Evolutionary conservation across 495 filamentous ascomycete species (phyloP), one percentile per base, ranked within the genome.

Genomic region (Friedmanniomyces endolithicus): DNA sequence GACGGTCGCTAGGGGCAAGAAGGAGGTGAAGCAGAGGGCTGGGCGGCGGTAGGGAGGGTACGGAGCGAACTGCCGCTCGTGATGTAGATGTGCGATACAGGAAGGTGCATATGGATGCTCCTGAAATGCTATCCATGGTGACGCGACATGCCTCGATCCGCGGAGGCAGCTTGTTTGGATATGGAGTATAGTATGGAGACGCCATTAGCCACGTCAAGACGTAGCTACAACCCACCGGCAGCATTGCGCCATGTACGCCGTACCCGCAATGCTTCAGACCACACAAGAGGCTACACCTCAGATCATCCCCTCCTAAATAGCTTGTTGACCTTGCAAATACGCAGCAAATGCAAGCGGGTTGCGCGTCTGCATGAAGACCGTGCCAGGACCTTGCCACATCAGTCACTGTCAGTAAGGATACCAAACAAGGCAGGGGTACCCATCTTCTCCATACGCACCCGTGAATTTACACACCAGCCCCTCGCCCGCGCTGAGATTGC

Each of bases 381-480:
- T 92, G 1, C 92, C 92, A 1, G 92, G 92, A 0, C 92, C 75
- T 72, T 27, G 20, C 33, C 9, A 33, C 34, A 2, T 33, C 48
- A 24, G 20, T 22, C n/a, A 27, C 11, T 35, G 48, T 14, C 22
- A 24, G 20, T 9, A 17, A 23, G 7, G 9, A 31, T 9, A 3
- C 27, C 27, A 31, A n/a, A n/a, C n/a, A n/a, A n/a, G n/a, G n/a
- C n/a, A n/a, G 27, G 9, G 27, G 27, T 31, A 31, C 27, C 27
- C 27, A 31, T 3, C 27, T n/a, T n/a, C n/a, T n/a, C n/a, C n/a
- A 20, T 17, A 53, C 67, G 34, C 65, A 76, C 75, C 92, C 0
- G 80, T 85, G 57, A 96, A 98, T 63, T 85, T 92, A 73, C 92
- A 98, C 6, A 94, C 89, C 43, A 95, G 68, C 2, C 92, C 92